These are phyloP conservation scores for Tetrapisispora arboricola DNA, from an alignment of 805 yeast species.

Conservation along the genomic window DNA sequence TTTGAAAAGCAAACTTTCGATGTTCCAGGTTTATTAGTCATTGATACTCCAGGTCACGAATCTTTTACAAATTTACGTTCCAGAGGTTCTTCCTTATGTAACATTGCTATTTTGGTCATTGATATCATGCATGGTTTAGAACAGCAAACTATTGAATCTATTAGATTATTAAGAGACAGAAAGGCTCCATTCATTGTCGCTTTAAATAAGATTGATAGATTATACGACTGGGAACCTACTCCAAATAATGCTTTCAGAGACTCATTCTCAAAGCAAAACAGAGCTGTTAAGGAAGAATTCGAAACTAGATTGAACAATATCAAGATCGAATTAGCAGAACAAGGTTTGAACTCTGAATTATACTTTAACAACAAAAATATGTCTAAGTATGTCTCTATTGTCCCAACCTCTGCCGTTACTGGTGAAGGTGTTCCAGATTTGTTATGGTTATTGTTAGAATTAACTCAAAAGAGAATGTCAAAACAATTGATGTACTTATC, in stretches of 20 bases:
- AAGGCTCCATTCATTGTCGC: constrained; percentile 98
- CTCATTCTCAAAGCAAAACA: constrained; percentile 70
- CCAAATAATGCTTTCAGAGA: constrained; percentile 96
- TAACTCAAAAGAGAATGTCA: constrained; percentile 98
- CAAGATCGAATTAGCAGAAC: constrained; percentile 89
- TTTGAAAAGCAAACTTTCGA: constrained; percentile 80
- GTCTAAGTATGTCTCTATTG: constrained; percentile 88
- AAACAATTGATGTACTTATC: constrained; percentile 95
- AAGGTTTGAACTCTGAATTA: constrained; percentile 94
- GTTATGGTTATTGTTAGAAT: constrained; percentile 86
- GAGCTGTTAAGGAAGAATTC: constrained; percentile 86
- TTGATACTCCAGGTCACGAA: constrained; percentile 99
- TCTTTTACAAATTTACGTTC: constrained; percentile 95
- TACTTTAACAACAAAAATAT: constrained; percentile 92
- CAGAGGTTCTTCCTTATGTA: constrained; percentile 98
- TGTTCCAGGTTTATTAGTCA: constrained; percentile 93
- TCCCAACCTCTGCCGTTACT: constrained; percentile 97
- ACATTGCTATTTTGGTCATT: constrained; percentile 95
- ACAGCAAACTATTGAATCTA: constrained; percentile 94
- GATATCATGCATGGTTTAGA: constrained; percentile 99
- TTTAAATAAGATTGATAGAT: constrained; percentile 92
- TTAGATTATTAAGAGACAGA: constrained; percentile 83
- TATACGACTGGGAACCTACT: constrained; percentile 83
- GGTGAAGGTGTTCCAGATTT: constrained; percentile 99
- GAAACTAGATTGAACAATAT: constrained; percentile 77